These are phyloP conservation scores for Rosa chinensis DNA, from an alignment of 306 rosid genomes.

Conservation along the genomic window DNA sequence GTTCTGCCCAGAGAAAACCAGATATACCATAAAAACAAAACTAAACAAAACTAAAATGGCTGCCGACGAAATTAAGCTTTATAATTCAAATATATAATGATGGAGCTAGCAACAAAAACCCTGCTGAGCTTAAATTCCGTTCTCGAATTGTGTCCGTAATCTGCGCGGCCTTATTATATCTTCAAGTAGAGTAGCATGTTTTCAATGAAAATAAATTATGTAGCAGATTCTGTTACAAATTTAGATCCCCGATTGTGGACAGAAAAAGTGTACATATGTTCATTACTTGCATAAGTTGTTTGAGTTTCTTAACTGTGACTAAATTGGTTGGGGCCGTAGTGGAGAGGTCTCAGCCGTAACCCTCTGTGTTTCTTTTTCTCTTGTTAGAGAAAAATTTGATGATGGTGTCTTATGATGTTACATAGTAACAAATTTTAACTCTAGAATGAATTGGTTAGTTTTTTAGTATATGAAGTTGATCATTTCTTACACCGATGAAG, in stretches of 20 bases:
- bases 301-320: too few relatives aligned
- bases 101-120: background rate
- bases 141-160: constrained; percentile 5
- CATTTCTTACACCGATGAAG: background rate
- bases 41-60: background rate
- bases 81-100: background rate
- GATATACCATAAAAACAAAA: background rate
- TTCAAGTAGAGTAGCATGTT: background rate
- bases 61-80: constrained; percentile 24
- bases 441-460: background rate
- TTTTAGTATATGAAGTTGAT: background rate
- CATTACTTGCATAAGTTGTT: too few relatives aligned
- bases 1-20: background rate
- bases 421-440: too few relatives aligned
- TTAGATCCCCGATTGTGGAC: too few relatives aligned
- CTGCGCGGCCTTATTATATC: background rate
- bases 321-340: too few relatives aligned
- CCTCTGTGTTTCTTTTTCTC: background rate
- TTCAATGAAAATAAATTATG: too few relatives aligned
- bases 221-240: too few relatives aligned
- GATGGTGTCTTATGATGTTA: too few relatives aligned
- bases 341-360: too few relatives aligned
- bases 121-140: background rate
- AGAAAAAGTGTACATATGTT: too few relatives aligned
- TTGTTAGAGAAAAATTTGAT: too few relatives aligned